phyloP scores from a whole-genome alignment of 768 basidiomycete species.

The Leucocoprinus leucothites region DNA sequence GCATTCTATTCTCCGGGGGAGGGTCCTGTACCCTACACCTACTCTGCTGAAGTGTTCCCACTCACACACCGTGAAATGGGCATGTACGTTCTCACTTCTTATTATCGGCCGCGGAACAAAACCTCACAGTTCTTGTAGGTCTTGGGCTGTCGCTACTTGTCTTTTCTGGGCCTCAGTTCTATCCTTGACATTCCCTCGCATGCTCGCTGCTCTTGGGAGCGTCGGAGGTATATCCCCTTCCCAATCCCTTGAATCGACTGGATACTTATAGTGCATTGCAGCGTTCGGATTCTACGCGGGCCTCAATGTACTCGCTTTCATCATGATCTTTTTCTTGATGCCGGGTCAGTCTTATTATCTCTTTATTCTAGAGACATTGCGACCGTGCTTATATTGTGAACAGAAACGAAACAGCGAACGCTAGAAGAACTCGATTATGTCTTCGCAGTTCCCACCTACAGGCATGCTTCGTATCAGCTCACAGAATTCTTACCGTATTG shows the following conservation, averaged over 20 bases:
- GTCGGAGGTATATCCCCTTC: conserved; percentile 26
- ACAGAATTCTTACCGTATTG: conserved; percentile 46
- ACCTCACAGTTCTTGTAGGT: conserved; percentile 31
- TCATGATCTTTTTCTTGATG: conserved; percentile 55
- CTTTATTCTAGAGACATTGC: conserved; percentile 4
- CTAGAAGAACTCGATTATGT: conserved; percentile 50
- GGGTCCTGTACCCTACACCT: conserved; percentile 88
- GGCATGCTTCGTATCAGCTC: conserved; percentile 42
- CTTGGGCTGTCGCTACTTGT: conserved; percentile 52
- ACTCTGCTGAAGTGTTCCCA: conserved; percentile 91
- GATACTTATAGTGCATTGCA: conserved; percentile 11
- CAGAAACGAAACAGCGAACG: conserved; percentile 52
- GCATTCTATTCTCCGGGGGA: conserved; percentile 81
- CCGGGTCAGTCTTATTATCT: conserved; percentile 43
- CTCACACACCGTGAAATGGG: conserved; percentile 73
- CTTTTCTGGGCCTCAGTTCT: conserved; percentile 55
- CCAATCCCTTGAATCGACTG: neutral
- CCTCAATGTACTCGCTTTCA: conserved; percentile 45
- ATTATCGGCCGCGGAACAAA: conserved; percentile 18
- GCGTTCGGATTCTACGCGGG: conserved; percentile 60
- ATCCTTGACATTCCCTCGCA: conserved; percentile 56
- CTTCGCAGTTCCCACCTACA: conserved; percentile 47
- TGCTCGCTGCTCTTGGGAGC: conserved; percentile 41
- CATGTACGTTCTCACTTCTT: conserved; percentile 31
- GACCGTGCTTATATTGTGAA: neutral